Base-by-base conservation (phyloP, 345 rosid species). In the Sisymbrium altissimum region DNA sequence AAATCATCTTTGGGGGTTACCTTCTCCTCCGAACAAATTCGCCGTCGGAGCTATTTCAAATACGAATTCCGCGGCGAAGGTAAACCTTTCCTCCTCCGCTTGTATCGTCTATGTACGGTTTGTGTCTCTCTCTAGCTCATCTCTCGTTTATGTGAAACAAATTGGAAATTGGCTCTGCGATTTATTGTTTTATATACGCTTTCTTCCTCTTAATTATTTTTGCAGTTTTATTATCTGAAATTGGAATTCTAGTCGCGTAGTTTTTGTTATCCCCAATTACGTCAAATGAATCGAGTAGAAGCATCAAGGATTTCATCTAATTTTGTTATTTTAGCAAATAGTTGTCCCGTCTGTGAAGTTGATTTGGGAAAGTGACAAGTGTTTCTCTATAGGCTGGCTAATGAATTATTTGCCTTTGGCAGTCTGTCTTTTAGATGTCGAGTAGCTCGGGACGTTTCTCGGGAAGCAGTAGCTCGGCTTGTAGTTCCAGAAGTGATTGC, bases 401-500 rank as follows among this genome's bases (percentile, higher is more conserved):
- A 58, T 49, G 59, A n/a, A 3, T 58, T 29, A 12, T 18, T 49
- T 61, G 21, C 33, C 11, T 54, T n/a, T 70, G 49, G 75, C 80
- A 64, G 80, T 53, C 41, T 11, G 30, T 3, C 9, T 1, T 18
- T 0, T 35, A 58, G 56, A 85, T 87, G 91, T 79, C 86, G 58
- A 66, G 73, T 66, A 59, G 70, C 65, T 78, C 73, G 7, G 73
- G 64, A 11, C 54, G 70, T 77, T 77, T 74, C 75, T 93, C 79
- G 78, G 78, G 73, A 86, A 83, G 84, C 81, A 79, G 68, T 52
- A 78, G 77, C 52, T 78, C 73, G 8, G 77, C 39, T 0, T 79
- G 70, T 60, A 82, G 83, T 64, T 85, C 83, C 39, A 80, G 69
- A 75, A 83, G 80, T 68, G 82, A 80, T 25, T 9, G 83, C 41